Conservation (phyloP, 176 grass and related monocot species). For the Avena insularis region DNA sequence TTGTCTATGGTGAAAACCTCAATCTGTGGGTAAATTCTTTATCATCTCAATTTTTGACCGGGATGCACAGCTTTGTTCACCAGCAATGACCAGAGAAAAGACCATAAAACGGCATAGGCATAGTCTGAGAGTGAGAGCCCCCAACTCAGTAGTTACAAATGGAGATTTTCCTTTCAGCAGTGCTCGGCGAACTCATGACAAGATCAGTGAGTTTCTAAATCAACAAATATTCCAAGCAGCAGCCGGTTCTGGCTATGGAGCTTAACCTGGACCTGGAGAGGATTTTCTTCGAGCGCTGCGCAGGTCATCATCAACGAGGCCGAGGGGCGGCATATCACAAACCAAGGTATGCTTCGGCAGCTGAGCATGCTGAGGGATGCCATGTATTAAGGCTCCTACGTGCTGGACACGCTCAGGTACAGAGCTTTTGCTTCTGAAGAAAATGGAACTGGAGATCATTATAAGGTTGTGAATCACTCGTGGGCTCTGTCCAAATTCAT, state of each 20-base stretch:
- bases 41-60: background rate
- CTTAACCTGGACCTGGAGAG: background rate
- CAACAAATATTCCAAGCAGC: background rate
- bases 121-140: background rate
- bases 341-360: constrained; percentile 15
- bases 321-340: constrained; percentile 10
- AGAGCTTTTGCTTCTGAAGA: background rate
- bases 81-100: background rate
- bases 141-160: background rate
- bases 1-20: no score
- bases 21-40: background rate
- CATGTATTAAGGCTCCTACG: constrained; percentile 30
- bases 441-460: background rate
- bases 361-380: background rate
- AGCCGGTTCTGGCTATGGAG: background rate
- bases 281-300: background rate
- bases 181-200: background rate
- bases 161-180: background rate
- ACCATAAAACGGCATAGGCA: background rate
- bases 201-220: background rate
- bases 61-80: background rate
- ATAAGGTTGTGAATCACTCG: background rate
- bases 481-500: background rate
- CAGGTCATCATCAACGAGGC: constrained; percentile 1
- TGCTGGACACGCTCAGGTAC: background rate